Evolutionary conservation across 441 rosid genomes (phyloP).

Genomic region (Croton setiger): DNA sequence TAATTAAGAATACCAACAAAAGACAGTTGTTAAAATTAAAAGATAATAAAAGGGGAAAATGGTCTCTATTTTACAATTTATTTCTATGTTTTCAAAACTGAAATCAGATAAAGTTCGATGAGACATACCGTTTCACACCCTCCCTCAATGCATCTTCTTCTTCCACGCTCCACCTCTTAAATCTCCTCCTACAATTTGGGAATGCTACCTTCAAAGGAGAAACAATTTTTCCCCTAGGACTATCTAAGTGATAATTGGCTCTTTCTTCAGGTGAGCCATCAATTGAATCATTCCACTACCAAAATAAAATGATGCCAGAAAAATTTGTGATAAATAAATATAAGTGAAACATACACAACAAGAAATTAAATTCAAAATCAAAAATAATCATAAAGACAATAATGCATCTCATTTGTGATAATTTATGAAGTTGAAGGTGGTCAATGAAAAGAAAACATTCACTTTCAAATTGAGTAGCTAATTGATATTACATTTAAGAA

Average conservation of each 20-base stretch:
- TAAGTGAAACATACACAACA: background rate
- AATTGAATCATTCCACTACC: constrained; percentile 49
- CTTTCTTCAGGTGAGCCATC: constrained; percentile 34
- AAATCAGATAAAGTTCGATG: background rate
- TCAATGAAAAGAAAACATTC: background rate
- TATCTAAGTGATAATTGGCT: constrained; percentile 22
- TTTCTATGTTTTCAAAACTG: background rate
- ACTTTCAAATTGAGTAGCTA: background rate
- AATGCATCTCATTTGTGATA: background rate
- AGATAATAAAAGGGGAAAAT: background rate
- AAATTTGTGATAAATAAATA: background rate
- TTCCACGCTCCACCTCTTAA: constrained; percentile 40
- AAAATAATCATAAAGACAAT: background rate
- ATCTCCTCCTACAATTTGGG: constrained; percentile 32
- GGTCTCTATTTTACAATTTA: background rate
- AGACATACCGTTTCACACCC: constrained; percentile 35
- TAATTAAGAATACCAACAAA: background rate
- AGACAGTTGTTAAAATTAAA: background rate
- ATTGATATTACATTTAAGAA: no score
- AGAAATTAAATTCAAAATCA: background rate
- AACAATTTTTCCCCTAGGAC: constrained; percentile 26
- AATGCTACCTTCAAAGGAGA: constrained; percentile 37
- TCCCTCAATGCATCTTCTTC: constrained; percentile 53
- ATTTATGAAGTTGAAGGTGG: background rate
- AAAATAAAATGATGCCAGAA: background rate